Percentiles rank a stretch among this genome's conserved stretches.
Evolutionary conservation across 2,329 filamentous ascomycete genomes (phyloP).

Genomic region (Epichloe brachyelytri): DNA sequence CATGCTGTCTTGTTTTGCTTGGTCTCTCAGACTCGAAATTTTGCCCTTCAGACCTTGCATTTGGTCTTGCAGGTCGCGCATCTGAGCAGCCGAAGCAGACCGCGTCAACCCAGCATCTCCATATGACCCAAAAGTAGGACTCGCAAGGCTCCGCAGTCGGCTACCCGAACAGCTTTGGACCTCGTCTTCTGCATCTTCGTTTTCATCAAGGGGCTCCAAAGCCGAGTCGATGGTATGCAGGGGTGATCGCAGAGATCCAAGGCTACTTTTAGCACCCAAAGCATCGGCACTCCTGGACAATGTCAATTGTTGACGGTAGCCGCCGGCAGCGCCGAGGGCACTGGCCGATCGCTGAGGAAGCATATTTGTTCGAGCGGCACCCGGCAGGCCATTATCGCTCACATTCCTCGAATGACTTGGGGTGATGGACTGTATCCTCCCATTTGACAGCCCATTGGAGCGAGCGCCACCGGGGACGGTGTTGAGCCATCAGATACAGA

Average conservation of each 20-base stretch:
- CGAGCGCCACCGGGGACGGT: constrained; percentile 29
- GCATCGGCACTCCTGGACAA: constrained; percentile 32
- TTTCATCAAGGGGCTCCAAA: constrained; percentile 43
- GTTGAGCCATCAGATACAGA: constrained; percentile 36
- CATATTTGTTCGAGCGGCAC: constrained; percentile 14
- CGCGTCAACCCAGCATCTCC: constrained; percentile 42
- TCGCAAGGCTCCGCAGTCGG: constrained; percentile 27
- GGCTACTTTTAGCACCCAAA: constrained; percentile 16
- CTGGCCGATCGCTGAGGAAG: constrained; percentile 48
- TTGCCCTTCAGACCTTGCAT: constrained; percentile 77
- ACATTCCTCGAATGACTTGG: constrained; percentile 17
- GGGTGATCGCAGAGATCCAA: constrained; percentile 21
- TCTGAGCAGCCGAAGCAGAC: constrained; percentile 59
- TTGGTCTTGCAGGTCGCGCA: constrained; percentile 65
- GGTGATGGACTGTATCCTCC: constrained; percentile 8
- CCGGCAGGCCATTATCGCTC: constrained; percentile 19
- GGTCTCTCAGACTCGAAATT: constrained; percentile 66
- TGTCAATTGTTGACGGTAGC: constrained; percentile 38
- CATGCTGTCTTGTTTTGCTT: constrained; percentile 66
- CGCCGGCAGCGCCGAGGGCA: constrained; percentile 45
- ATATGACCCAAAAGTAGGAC: constrained; percentile 30
- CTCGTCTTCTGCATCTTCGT: constrained; percentile 20
- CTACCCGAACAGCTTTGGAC: constrained; percentile 17
- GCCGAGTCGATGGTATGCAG: constrained; percentile 27
- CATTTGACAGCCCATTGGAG: constrained; percentile 11